Conservation (phyloP, 768 basidiomycete genomes). For the Tulasnella sp. region DNA sequence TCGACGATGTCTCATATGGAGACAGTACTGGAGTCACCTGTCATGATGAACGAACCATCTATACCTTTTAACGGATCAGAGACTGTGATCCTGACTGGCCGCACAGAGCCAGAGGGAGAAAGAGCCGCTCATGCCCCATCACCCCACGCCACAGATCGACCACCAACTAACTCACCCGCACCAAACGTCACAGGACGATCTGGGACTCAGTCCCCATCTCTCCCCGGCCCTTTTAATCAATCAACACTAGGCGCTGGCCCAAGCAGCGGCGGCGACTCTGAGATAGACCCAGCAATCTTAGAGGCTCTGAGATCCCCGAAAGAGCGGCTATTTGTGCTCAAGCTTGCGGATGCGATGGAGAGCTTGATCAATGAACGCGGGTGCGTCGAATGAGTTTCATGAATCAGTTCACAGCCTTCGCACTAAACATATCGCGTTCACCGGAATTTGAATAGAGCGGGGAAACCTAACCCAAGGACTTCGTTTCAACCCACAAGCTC, state of each 20-base stretch:
- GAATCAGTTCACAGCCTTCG: neutral
- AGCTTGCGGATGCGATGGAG: constrained; percentile 83
- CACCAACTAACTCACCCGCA: too few relatives aligned
- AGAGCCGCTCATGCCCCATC: too few relatives aligned
- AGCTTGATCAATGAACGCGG: constrained; percentile 61
- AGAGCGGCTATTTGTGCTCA: constrained; percentile 78
- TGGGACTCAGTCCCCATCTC: neutral
- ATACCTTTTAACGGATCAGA: too few relatives aligned
- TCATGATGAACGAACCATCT: too few relatives aligned
- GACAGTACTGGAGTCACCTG: too few relatives aligned
- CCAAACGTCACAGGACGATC: too few relatives aligned
- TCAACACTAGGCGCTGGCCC: neutral
- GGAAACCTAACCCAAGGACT: constrained; percentile 28
- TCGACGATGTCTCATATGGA: too few relatives aligned
- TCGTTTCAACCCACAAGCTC: constrained; percentile 62
- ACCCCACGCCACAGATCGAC: too few relatives aligned
- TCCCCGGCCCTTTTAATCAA: neutral
- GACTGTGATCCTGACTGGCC: too few relatives aligned
- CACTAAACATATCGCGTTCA: too few relatives aligned
- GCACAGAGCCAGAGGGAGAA: too few relatives aligned
- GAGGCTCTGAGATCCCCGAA: constrained; percentile 74
- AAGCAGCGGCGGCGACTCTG: constrained; percentile 24
- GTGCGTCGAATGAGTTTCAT: constrained; percentile 34
- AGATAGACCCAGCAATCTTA: constrained; percentile 69
- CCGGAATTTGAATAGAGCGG: constrained; percentile 1